Conservation (phyloP, 1,284 basidiomycete genomes). For the Pseudomicrostroma phylloplanum region DNA sequence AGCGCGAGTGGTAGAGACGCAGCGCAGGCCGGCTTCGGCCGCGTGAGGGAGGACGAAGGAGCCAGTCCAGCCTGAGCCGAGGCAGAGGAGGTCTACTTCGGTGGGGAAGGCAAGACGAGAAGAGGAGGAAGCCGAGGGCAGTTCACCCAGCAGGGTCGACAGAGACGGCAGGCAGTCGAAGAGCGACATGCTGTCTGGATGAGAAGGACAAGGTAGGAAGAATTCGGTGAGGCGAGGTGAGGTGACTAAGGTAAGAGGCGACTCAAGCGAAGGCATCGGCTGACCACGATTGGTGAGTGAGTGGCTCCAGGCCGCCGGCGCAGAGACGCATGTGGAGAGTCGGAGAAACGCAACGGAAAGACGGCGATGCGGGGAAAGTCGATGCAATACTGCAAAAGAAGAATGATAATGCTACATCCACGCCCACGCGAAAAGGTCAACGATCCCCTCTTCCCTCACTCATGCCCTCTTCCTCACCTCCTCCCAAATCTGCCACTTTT, state of each 20-base stretch:
- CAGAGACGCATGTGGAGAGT: no score
- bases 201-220: no score
- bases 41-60: slow-evolving; percentile 62
- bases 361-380: no score
- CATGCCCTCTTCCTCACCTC: slow-evolving; percentile 8
- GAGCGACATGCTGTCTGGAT: background rate
- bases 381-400: no score
- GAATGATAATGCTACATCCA: no score
- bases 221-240: no score
- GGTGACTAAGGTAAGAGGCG: no score
- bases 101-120: background rate
- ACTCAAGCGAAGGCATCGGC: no score
- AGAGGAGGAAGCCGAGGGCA: background rate
- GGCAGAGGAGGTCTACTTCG: slow-evolving; percentile 59
- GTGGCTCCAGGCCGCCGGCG: no score
- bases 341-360: no score
- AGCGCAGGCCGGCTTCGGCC: slow-evolving; percentile 17
- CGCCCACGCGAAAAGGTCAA: no score
- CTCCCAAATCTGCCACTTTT: slow-evolving; percentile 14
- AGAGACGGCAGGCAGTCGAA: slow-evolving; percentile 2
- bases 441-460: background rate
- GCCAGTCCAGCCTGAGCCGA: slow-evolving; percentile 67
- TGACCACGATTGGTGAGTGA: no score
- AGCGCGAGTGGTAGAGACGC: slow-evolving; percentile 58
- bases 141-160: background rate